Percentiles rank a stretch among this genome's conserved stretches.
Evolutionary conservation across 2,329 filamentous ascomycete genomes (phyloP).

Genomic region (Cryphonectria parasitica): DNA sequence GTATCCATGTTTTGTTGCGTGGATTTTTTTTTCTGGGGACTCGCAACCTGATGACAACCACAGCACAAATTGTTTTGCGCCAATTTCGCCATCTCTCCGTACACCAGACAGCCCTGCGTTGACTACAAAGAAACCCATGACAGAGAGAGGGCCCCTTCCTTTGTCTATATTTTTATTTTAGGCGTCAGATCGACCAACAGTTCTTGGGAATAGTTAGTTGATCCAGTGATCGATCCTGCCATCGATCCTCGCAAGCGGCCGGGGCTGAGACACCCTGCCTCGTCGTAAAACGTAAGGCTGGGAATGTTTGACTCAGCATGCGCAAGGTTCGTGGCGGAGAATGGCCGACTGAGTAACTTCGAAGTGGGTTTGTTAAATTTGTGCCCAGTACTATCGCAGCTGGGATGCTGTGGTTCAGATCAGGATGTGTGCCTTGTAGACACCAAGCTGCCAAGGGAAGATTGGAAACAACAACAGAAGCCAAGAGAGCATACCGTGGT

Average conservation of each 20-base stretch:
- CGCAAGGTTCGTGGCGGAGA: background rate
- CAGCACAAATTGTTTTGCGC: background rate
- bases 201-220: background rate
- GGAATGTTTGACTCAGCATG: background rate
- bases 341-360: background rate
- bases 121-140: background rate
- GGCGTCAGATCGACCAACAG: background rate
- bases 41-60: background rate
- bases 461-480: background rate
- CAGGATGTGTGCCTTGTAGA: background rate
- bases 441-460: background rate
- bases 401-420: background rate
- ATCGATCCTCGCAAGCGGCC: background rate
- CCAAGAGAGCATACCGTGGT: background rate
- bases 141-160: background rate
- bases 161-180: background rate
- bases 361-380: background rate
- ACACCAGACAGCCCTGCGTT: background rate
- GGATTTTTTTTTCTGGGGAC: background rate
- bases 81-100: background rate
- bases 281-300: background rate
- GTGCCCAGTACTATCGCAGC: background rate
- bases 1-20: background rate
- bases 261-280: background rate
- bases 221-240: constrained; percentile 3